Percentiles rank a stretch among this genome's conserved stretches.
Evolutionary conservation across 306 rosid genomes (phyloP).

Genomic region (Datisca glomerata): DNA sequence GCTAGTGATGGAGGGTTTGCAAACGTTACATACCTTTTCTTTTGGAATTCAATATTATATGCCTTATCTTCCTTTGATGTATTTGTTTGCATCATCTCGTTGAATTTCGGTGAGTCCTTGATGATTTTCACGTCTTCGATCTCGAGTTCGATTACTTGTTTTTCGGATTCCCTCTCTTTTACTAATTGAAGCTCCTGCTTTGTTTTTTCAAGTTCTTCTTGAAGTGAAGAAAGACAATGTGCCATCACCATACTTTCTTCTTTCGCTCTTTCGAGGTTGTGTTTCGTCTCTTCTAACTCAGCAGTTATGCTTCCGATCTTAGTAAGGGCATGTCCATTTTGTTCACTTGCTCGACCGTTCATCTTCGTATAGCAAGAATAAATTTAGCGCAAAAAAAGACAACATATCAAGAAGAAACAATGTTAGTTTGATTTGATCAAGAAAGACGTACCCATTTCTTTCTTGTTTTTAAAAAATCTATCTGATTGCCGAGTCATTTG

Average conservation of each 20-base stretch:
- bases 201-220: conserved; percentile 66
- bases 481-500: too few species aligned
- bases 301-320: conserved; percentile 42
- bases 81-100: conserved; percentile 15
- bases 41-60: conserved; percentile 47
- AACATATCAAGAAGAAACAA: too few species aligned
- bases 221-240: conserved; percentile 50
- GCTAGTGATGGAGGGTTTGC: conserved; percentile 56
- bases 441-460: too few species aligned
- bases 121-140: conserved; percentile 50
- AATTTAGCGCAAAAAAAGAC: not conserved
- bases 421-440: too few species aligned
- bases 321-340: conserved; percentile 17
- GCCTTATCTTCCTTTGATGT: conserved; percentile 16
- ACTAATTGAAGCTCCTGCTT: conserved; percentile 45
- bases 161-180: conserved; percentile 33
- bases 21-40: conserved; percentile 79
- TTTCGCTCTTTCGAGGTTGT: conserved; percentile 50
- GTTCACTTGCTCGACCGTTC: conserved; percentile 29
- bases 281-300: conserved; percentile 68
- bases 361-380: conserved; percentile 24
- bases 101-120: conserved; percentile 31
- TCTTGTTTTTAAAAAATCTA: too few species aligned
- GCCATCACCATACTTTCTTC: conserved; percentile 74
- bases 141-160: conserved; percentile 29